These are phyloP conservation scores for Styphnolobium japonicum DNA, from an alignment of 306 rosid species.

Conservation along the genomic window DNA sequence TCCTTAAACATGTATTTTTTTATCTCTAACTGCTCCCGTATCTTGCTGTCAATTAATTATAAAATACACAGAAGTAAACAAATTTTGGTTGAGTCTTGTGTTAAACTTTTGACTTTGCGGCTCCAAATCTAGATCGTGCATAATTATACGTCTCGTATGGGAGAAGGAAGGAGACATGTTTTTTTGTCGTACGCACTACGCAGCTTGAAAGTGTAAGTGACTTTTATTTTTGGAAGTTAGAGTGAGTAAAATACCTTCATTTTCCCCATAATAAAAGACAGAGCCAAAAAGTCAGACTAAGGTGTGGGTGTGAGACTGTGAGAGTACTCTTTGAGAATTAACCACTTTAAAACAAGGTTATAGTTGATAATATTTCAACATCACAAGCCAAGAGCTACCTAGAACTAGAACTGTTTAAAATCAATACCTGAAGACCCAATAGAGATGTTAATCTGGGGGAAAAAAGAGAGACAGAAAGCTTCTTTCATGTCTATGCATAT, in stretches of 20 bases:
- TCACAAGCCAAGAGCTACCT: neutral
- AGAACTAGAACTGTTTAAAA: neutral
- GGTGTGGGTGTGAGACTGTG: neutral
- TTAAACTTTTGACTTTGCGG: conserved; percentile 32
- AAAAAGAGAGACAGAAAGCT: no score
- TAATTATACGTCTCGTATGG: neutral
- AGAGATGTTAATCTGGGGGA: no score
- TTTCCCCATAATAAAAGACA: neutral
- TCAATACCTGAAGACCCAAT: neutral
- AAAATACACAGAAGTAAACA: conserved; percentile 21
- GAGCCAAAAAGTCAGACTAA: neutral
- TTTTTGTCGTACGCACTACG: neutral
- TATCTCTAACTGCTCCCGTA: conserved; percentile 33
- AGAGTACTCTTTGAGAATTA: neutral
- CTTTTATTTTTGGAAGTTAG: neutral
- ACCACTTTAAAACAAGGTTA: no score
- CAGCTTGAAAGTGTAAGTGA: neutral
- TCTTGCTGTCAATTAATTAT: conserved; percentile 18
- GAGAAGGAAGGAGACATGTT: conserved; percentile 1
- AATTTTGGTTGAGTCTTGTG: conserved; percentile 26
- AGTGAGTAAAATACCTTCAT: neutral
- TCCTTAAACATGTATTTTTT: conserved; percentile 9
- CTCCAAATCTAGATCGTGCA: conserved; percentile 20
- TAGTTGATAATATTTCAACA: neutral
- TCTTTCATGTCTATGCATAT: neutral